A percentile compares a stretch with the other conserved stretches of the same genome.
Evolutionary conservation across 805 yeast genomes (phyloP).

Genomic region (Ogataea kodamae): DNA sequence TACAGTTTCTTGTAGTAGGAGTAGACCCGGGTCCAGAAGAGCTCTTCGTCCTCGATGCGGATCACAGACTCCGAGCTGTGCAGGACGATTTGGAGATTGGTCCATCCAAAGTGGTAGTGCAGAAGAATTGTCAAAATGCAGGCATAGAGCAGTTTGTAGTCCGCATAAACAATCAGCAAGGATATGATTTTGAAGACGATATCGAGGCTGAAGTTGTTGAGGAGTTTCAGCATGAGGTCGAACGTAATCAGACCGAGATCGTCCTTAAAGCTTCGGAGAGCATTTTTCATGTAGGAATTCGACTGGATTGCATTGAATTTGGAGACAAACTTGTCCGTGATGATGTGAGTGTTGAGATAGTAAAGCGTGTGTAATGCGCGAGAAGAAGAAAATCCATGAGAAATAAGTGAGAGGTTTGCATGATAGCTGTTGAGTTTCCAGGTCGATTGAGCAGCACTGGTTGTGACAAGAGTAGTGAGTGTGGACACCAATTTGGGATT

Average conservation of each 20-base stretch:
- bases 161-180: constrained; percentile 25
- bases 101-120: constrained; percentile 52
- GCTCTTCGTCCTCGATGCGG: constrained; percentile 24
- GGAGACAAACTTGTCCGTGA: constrained; percentile 22
- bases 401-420: constrained; percentile 13
- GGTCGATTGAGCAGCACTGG: constrained; percentile 14
- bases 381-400: constrained; percentile 15
- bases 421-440: constrained; percentile 22
- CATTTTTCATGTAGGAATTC: constrained; percentile 17
- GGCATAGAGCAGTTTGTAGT: constrained; percentile 40
- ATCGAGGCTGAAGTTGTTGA: constrained; percentile 16
- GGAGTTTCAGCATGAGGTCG: constrained; percentile 18
- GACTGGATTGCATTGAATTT: constrained; percentile 22
- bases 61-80: constrained; percentile 17
- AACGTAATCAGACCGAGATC: constrained; percentile 24
- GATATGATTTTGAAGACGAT: constrained; percentile 23
- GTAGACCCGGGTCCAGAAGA: constrained; percentile 31
- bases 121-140: constrained; percentile 39
- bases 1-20: constrained; percentile 27
- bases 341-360: constrained; percentile 21
- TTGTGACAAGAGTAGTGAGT: constrained; percentile 18
- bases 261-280: constrained; percentile 27
- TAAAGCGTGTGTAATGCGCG: constrained; percentile 21
- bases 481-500: constrained; percentile 22
- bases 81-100: constrained; percentile 28